These are phyloP conservation scores for Pseudonectria foliicola DNA, from an alignment of 2,329 filamentous ascomycete genomes.

Conservation along the genomic window DNA sequence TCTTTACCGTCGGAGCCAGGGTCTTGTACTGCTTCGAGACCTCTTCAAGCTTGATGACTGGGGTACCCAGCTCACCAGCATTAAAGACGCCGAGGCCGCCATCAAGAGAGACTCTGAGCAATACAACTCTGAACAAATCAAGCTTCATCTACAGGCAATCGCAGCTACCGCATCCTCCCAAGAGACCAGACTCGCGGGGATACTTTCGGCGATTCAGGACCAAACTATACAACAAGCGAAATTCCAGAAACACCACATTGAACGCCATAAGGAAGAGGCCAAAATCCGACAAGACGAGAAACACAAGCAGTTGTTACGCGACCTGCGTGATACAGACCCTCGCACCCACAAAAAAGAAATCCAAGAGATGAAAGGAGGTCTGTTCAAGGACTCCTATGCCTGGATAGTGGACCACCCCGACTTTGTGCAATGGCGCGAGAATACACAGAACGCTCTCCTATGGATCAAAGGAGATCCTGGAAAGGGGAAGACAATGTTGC, in stretches of 20 bases:
- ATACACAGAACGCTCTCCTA: constrained; percentile 18
- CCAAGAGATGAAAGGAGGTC: constrained; percentile 26
- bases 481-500: constrained; percentile 38
- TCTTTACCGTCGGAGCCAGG: constrained; percentile 26
- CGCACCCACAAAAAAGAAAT: constrained; percentile 29
- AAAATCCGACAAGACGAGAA: constrained; percentile 6
- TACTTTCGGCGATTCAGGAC: constrained; percentile 5
- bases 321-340: constrained; percentile 24
- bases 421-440: constrained; percentile 12
- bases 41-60: constrained; percentile 28
- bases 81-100: constrained; percentile 21
- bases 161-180: not conserved
- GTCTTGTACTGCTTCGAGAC: constrained; percentile 21
- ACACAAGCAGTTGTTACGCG: constrained; percentile 9
- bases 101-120: constrained; percentile 4
- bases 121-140: constrained; percentile 9
- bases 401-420: constrained; percentile 27
- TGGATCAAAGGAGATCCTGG: constrained; percentile 33
- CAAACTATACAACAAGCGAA: constrained; percentile 4
- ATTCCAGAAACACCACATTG: too few relatives aligned
- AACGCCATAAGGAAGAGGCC: too few relatives aligned
- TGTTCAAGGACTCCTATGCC: constrained; percentile 24
- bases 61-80: constrained; percentile 19
- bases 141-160: constrained; percentile 1
- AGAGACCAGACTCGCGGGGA: constrained; percentile 3